Evolutionary conservation across 75 land plant species (phyloP), one percentile per base, ranked within the genome.

Genomic region (Pinus taeda): DNA sequence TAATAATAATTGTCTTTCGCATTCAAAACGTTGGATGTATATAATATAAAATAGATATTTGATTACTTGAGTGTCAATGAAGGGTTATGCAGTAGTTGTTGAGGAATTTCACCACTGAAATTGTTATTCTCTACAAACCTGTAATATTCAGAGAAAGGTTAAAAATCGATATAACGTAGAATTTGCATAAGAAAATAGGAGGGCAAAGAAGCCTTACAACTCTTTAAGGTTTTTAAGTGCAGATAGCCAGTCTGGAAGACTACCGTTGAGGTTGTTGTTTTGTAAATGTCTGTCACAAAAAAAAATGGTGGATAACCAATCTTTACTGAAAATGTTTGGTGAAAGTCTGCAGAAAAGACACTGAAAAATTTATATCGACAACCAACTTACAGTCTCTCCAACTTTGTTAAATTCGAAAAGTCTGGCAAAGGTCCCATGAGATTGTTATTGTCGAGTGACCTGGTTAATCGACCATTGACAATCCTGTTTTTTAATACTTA

Each of bases 91-190:
- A 67, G 22, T 7, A 39, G 49, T 6, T 37, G 45, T 1, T 0
- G 49, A 67, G 49, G 49, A 39, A 67, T 37, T 39, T 11, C 49
- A 6, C 71, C 71, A 39, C 49, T 67, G 49, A 67, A 67, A 67
- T 39, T 67, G 6, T 67, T 67, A 37, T 67, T 67, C 71, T 67
- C n/a, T 67, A 67, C 39, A 67, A 20, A 37, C 37, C 71, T 67
- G 71, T 18, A 11, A 37, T 2, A 17, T 15, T 17, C 21, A 39
- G 0, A 39, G 4, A 0, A 17, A 15, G 3, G 3, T 24, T 9
- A 61, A 18, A n/a, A 60, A 7, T 22, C 3, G 24, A 5, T 22
- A 1, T 24, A 13, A 5, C 0, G 13, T 7, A 61, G 14, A 61
- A 9, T 13, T 60, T 6, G 22, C 20, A 60, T 60, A 6, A 6